A percentile compares a stretch with the other conserved stretches of the same genome.
Evolutionary conservation across 2,329 filamentous ascomycete species (phyloP).

Genomic region (Colletotrichum orchidophilum): DNA sequence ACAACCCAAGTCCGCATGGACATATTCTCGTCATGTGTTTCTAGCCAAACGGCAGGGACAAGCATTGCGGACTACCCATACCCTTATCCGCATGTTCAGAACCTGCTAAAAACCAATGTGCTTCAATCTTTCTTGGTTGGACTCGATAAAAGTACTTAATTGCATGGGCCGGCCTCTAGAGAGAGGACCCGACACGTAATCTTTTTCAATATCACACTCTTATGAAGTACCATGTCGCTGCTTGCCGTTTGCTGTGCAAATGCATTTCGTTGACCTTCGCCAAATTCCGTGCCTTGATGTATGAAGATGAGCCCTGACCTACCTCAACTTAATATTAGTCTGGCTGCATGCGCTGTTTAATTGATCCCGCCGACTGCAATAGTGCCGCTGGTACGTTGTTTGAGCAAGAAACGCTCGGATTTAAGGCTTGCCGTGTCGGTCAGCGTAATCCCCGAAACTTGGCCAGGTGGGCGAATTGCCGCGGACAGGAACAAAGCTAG

Average conservation of each 20-base stretch:
- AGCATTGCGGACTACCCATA: not conserved
- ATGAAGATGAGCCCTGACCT: too few relatives aligned
- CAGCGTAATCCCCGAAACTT: not conserved
- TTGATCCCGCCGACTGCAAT: too few relatives aligned
- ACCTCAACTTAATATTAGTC: too few relatives aligned
- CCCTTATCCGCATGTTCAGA: not conserved
- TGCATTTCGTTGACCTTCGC: too few relatives aligned
- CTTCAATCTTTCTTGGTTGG: not conserved
- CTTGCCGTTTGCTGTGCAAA: not conserved
- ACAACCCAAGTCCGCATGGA: not conserved
- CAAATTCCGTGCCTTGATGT: too few relatives aligned
- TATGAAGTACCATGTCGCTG: not conserved
- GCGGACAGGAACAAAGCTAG: too few relatives aligned
- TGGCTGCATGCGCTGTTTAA: too few relatives aligned
- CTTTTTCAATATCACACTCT: not conserved
- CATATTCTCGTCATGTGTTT: not conserved
- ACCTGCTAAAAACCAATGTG: not conserved
- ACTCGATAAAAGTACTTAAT: conserved; percentile 27
- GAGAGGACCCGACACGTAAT: conserved; percentile 8
- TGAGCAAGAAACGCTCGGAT: not conserved
- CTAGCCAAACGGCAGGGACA: not conserved
- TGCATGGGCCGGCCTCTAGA: not conserved
- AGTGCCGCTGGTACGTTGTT: too few relatives aligned
- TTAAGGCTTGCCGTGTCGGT: not conserved
- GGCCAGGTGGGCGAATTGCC: not conserved